These are phyloP conservation scores for Helianthus tuberosus DNA, from an alignment of 129 eudicot species.

Conservation along the genomic window DNA sequence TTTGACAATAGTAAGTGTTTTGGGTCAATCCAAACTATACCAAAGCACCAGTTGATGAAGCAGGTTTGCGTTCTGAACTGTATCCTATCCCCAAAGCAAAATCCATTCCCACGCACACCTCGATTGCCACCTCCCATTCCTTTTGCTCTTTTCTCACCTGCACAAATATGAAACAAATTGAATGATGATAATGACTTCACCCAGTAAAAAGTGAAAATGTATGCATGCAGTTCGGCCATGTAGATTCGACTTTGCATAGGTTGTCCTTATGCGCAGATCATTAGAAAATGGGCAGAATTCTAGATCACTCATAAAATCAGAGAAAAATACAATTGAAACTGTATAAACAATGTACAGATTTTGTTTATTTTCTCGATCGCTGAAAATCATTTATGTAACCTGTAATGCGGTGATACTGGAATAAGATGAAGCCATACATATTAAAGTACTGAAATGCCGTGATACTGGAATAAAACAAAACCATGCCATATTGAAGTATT, in stretches of 20 bases:
- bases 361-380: no score
- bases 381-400: no score
- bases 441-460: not conserved
- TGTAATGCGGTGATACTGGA: no score
- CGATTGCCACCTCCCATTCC: slow-evolving; percentile 85
- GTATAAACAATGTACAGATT: no score
- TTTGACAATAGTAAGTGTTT: no score
- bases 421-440: not conserved
- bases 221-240: not conserved
- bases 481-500: not conserved
- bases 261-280: not conserved
- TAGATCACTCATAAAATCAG: no score
- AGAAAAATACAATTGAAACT: no score
- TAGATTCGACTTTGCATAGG: not conserved
- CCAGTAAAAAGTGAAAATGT: not conserved
- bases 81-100: slow-evolving; percentile 97
- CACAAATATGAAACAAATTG: no score
- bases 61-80: slow-evolving; percentile 50
- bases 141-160: slow-evolving; percentile 92
- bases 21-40: no score
- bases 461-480: no score
- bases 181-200: not conserved
- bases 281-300: no score
- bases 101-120: slow-evolving; percentile 99
- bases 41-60: slow-evolving; percentile 49